Conservation (phyloP, 2,329 filamentous ascomycete species). For the Aspergillus ochraceus region DNA sequence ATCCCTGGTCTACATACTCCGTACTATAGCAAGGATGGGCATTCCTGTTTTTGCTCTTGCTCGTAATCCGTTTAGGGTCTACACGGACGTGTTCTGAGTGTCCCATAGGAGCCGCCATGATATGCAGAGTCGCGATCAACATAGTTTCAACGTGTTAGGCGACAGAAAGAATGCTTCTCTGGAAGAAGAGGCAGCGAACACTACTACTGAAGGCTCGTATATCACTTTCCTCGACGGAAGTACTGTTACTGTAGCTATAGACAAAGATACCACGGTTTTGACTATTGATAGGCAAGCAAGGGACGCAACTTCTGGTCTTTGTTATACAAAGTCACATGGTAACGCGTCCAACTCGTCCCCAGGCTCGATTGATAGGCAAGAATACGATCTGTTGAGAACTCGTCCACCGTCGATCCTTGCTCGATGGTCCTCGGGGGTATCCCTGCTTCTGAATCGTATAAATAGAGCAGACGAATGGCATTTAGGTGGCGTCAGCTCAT, state of each 20-base stretch:
- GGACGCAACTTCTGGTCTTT: background rate
- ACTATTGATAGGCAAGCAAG: background rate
- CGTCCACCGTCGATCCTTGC: too few species aligned
- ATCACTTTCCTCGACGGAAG: too few species aligned
- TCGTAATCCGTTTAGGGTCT: too few species aligned
- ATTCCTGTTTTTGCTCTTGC: too few species aligned
- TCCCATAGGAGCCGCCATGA: too few species aligned
- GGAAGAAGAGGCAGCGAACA: background rate
- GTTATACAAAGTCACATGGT: background rate
- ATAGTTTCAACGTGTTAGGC: background rate
- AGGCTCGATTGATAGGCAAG: too few species aligned
- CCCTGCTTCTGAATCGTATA: background rate
- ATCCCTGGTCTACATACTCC: background rate
- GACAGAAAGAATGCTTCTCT: background rate
- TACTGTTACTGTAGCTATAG: background rate
- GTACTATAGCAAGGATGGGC: too few species aligned
- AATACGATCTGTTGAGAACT: too few species aligned
- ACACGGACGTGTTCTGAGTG: too few species aligned
- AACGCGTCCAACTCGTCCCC: background rate
- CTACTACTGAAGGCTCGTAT: too few species aligned
- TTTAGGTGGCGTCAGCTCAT: background rate
- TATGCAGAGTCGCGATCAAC: background rate
- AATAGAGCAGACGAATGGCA: background rate
- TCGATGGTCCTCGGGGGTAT: background rate
- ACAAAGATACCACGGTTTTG: too few species aligned